phyloP scores from a whole-genome alignment of 768 basidiomycete species.

The Psilocybe cubensis region DNA sequence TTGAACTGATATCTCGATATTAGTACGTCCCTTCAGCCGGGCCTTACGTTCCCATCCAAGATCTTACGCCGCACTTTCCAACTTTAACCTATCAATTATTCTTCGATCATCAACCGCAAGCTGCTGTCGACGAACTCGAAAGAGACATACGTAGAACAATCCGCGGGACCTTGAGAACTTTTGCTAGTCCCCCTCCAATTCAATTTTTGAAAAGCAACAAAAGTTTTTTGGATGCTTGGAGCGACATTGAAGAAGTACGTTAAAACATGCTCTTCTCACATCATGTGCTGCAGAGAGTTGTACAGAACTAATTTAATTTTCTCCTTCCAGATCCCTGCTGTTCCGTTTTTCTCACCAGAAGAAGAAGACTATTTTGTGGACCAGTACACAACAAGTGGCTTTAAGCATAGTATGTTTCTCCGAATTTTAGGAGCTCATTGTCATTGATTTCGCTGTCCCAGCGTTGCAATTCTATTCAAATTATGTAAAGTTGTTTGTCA shows the following conservation, averaged over 20 bases:
- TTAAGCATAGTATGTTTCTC: slow-evolving; percentile 56
- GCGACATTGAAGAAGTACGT: slow-evolving; percentile 43
- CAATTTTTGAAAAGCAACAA: slow-evolving; percentile 52
- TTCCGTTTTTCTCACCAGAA: slow-evolving; percentile 59
- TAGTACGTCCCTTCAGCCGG: slow-evolving; percentile 65
- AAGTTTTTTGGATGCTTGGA: slow-evolving; percentile 59
- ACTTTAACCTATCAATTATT: slow-evolving; percentile 66
- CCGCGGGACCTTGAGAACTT: slow-evolving; percentile 57
- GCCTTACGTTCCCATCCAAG: slow-evolving; percentile 48
- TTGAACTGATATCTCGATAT: neutral
- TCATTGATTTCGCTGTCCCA: slow-evolving; percentile 24
- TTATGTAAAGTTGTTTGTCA: slow-evolving; percentile 37
- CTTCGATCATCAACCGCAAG: slow-evolving; percentile 53
- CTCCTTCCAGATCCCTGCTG: slow-evolving; percentile 52
- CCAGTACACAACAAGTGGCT: slow-evolving; percentile 60
- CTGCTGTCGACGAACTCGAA: slow-evolving; percentile 57
- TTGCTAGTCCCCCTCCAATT: slow-evolving; percentile 58
- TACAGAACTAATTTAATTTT: neutral
- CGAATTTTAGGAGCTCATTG: neutral
- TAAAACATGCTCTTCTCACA: neutral
- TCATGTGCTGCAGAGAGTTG: neutral
- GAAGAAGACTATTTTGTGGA: slow-evolving; percentile 77
- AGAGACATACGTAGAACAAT: slow-evolving; percentile 58
- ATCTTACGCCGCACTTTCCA: slow-evolving; percentile 45
- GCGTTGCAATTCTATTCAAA: slow-evolving; percentile 70